Evolutionary conservation across 352 stramenopile species (phyloP).

Genomic region (Pythium insidiosum): DNA sequence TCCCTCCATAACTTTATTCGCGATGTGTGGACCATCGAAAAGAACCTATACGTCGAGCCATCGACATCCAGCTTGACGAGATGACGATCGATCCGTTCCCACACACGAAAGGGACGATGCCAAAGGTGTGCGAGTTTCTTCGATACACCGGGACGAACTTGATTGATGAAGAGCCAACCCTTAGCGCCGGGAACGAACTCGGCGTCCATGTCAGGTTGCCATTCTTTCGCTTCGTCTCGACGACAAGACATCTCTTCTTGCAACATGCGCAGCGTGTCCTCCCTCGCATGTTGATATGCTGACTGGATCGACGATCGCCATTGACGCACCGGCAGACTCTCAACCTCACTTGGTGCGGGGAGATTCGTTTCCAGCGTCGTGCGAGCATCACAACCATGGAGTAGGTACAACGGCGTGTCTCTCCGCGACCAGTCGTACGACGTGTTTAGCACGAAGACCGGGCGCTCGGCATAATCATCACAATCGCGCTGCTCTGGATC

Average conservation of each 20-base stretch:
- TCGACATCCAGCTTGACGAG: constrained; percentile 3
- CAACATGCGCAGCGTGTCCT: too few relatives aligned
- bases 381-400: constrained; percentile 10
- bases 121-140: constrained; percentile 5
- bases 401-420: constrained; percentile 7
- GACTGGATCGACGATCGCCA: too few relatives aligned
- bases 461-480: constrained; percentile 17
- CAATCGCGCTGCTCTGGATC: constrained; percentile 15
- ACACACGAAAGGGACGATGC: constrained; percentile 5
- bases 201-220: background rate
- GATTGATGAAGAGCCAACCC: constrained; percentile 4
- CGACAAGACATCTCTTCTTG: too few relatives aligned
- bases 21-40: constrained; percentile 3
- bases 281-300: too few relatives aligned
- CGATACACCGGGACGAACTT: constrained; percentile 2
- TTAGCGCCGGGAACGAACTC: background rate
- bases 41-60: background rate
- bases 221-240: background rate
- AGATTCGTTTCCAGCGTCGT: constrained; percentile 1
- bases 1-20: background rate
- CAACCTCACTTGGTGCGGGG: too few relatives aligned
- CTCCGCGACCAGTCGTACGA: background rate
- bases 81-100: background rate
- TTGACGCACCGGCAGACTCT: too few relatives aligned
- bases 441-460: constrained; percentile 17